Evolutionary conservation across 2,329 filamentous ascomycete species (phyloP).

Genomic region (Whalleya microplaca): DNA sequence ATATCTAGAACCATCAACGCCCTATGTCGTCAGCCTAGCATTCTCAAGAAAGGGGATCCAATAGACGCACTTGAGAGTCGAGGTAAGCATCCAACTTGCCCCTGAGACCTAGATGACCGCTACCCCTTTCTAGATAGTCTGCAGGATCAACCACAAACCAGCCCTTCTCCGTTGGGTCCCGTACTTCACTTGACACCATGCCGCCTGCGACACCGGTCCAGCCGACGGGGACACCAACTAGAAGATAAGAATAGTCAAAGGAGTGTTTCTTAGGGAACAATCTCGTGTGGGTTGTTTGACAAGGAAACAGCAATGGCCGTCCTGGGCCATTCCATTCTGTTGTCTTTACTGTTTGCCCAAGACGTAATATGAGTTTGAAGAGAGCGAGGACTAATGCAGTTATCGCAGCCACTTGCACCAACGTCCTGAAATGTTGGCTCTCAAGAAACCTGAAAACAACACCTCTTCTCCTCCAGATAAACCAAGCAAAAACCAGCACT

Average conservation of each 20-base stretch:
- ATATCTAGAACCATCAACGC: slow-evolving; percentile 61
- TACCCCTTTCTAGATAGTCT: slow-evolving; percentile 64
- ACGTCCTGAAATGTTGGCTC: neutral
- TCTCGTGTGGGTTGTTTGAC: slow-evolving; percentile 66
- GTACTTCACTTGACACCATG: slow-evolving; percentile 54
- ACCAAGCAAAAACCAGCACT: slow-evolving; percentile 14
- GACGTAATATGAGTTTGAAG: slow-evolving; percentile 1
- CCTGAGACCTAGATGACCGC: slow-evolving; percentile 56
- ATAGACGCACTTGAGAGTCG: slow-evolving; percentile 52
- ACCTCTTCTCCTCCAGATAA: slow-evolving; percentile 13
- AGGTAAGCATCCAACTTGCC: slow-evolving; percentile 67
- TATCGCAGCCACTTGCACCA: slow-evolving; percentile 5
- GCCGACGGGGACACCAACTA: slow-evolving; percentile 69
- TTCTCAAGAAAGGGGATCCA: neutral
- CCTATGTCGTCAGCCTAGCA: slow-evolving; percentile 44
- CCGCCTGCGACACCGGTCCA: slow-evolving; percentile 59
- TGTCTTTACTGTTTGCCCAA: slow-evolving; percentile 4
- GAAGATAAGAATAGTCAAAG: slow-evolving; percentile 73
- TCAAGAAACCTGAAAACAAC: slow-evolving; percentile 6
- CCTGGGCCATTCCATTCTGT: slow-evolving; percentile 31
- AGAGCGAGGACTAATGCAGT: slow-evolving; percentile 2
- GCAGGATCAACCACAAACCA: slow-evolving; percentile 65
- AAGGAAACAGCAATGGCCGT: slow-evolving; percentile 63
- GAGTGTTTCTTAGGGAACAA: slow-evolving; percentile 69
- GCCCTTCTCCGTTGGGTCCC: slow-evolving; percentile 25